Evolutionary conservation across 192 early-diverging fungal genomes (phyloP).

Genomic region (Polychytrium aggregatum): DNA sequence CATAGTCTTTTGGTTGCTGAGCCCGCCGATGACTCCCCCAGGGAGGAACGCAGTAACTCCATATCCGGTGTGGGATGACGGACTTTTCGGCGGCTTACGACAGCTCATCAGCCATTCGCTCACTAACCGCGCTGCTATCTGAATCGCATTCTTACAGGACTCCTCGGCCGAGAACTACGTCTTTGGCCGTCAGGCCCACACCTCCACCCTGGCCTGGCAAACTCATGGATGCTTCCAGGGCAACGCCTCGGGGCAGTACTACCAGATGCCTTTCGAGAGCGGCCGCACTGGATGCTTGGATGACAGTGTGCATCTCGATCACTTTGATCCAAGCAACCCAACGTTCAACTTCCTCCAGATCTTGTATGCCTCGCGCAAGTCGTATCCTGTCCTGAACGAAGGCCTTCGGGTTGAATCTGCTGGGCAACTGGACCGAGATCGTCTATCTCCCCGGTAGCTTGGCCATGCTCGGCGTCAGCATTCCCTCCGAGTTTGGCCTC

Average conservation of each 20-base stretch:
- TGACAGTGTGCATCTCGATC: background rate
- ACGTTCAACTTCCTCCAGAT: background rate
- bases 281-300: constrained; percentile 1
- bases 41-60: too few species aligned
- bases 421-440: background rate
- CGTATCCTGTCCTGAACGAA: background rate
- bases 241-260: background rate
- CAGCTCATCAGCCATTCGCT: too few species aligned
- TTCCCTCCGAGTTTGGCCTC: background rate
- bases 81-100: too few species aligned
- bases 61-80: too few species aligned
- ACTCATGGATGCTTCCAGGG: constrained; percentile 3
- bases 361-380: background rate
- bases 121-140: too few species aligned
- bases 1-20: too few species aligned
- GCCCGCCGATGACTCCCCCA: too few species aligned
- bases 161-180: constrained; percentile 1
- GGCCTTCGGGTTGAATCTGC: background rate
- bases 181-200: constrained; percentile 1
- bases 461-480: too few species aligned
- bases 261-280: background rate
- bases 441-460: background rate
- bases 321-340: constrained; percentile 1
- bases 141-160: too few species aligned
- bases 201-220: background rate